Base-by-base conservation (phyloP, 2,329 filamentous ascomycete species). In the Westerdykella ornata region DNA sequence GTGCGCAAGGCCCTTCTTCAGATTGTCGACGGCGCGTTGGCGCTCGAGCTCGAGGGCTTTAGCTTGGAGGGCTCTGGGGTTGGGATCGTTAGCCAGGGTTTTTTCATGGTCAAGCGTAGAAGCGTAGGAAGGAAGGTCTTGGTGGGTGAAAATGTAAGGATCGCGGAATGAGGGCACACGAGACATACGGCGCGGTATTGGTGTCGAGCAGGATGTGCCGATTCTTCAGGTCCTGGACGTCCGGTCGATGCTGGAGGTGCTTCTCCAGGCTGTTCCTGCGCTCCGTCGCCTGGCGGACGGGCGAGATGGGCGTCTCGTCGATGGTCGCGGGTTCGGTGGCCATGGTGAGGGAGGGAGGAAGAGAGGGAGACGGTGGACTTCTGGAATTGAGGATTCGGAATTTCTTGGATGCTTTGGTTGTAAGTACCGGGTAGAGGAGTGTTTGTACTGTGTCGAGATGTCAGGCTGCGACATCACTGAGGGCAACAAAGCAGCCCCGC, bases 121-220 rank as follows among this genome's bases (percentile, higher is more conserved):
- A n/a, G n/a, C n/a, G n/a, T n/a, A n/a, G n/a, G n/a, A n/a, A n/a
- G n/a, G 19, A 16, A 16, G 9, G 19, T 17, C 19, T 9, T 3
- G 4, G 13, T 5, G 30, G 4, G n/a, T 13, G 30, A 3, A 13
- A 3, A 15, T 3, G 16, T 7, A 13, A 13, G 3, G 3, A 17
- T 14, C 3, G 30, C 12, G n/a, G 30, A n/a, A 32, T 32, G 4
- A 32, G 4, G 13, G n/a, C 14, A 19, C 8, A 36, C 4, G 26
- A 9, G 18, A 63, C 76, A 46, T 69, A 83, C 75, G 82, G 82
- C 34, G 82, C 82, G 51, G 79, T 78, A 54, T 72, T 81, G 2
- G 79, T 84, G 54, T 83, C 77, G 4, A 84, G 71, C 38, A 85
- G 64, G 48, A 85, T 85, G 57, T 85, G 77, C 47, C 78, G 69